Base-by-base conservation (phyloP, 2,329 filamentous ascomycete genomes). In the Colletotrichum falcatum region DNA sequence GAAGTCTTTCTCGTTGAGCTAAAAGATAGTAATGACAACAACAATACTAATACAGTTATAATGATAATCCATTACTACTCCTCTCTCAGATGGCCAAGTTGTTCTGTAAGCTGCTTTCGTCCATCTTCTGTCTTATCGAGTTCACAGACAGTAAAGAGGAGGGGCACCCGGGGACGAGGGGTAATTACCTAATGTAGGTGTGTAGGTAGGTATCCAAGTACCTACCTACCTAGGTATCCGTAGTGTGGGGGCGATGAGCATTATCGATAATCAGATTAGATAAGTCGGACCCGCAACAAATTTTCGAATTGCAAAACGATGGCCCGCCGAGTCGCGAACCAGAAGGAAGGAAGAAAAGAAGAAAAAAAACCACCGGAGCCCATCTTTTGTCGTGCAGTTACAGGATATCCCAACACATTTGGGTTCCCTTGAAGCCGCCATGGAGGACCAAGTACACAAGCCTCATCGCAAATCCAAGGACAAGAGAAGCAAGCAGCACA, bases 401-500 rank as follows among this genome's bases (percentile, higher is more conserved):
- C 64, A 71, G 64, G 56, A 61, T 26, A 26, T 30, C 56, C 44
- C 59, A 68, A 53, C 30, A 49, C 18, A 33, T 26, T n/a, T 66
- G 46, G 66, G 48, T 35, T 42, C 44, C 37, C 61, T 72, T 49
- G 44, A 54, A 58, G 72, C 79, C 80, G 87, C 73, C 76, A 95
- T 94, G 92, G 92, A 95, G 79, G 88, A 94, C 72, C 95, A 98
- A 84, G 81, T 87, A 54, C 94, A 98, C 78, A 91, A 94, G 82
- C 89, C 94, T 77, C 95, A 98, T 86, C 88, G 95, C 77, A 91
- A 93, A 78, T 85, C 91, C 37, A 98, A 97, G 83, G 93, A 96
- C 83, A 97, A 97, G 86, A 97, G 97, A 86, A 46, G 37, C 8
- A 89, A 91, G 81, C 77, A 82, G 74, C 83, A 84, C 58, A 81